These are phyloP conservation scores for Glomus cerebriforme DNA, from an alignment of 192 early-diverging fungal genomes.

Conservation along the genomic window DNA sequence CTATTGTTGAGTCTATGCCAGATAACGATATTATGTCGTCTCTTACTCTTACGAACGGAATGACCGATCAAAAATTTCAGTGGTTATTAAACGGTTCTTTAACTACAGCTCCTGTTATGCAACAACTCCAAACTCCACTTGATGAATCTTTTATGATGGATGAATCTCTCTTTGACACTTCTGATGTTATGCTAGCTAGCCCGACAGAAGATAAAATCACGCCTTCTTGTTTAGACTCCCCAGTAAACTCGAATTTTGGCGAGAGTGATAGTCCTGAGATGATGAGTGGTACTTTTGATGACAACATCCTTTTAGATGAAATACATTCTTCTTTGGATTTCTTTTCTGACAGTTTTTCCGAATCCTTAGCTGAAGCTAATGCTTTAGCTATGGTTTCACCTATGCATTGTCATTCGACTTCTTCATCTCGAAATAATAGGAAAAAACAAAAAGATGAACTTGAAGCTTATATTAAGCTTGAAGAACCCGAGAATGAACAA, in stretches of 20 bases:
- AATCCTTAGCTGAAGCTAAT: constrained; percentile 1
- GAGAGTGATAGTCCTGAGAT: constrained; percentile 18
- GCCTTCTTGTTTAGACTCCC: constrained; percentile 22
- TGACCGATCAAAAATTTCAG: constrained; percentile 22
- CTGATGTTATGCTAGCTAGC: constrained; percentile 28
- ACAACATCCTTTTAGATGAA: constrained; percentile 15
- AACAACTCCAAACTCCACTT: constrained; percentile 2
- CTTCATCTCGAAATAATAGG: constrained; percentile 1
- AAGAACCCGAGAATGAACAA: neutral
- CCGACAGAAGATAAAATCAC: constrained; percentile 20
- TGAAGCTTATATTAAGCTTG: constrained; percentile 17
- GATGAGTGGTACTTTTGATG: constrained; percentile 11
- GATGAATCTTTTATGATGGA: constrained; percentile 22
- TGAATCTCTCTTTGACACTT: constrained; percentile 7
- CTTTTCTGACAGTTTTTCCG: constrained; percentile 13
- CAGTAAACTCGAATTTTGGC: constrained; percentile 21
- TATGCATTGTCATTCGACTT: constrained; percentile 6
- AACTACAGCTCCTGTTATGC: constrained; percentile 5
- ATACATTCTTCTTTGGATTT: constrained; percentile 25
- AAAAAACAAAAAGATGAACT: constrained; percentile 17
- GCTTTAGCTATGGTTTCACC: constrained; percentile 8
- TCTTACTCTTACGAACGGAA: constrained; percentile 16
- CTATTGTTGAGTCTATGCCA: neutral
- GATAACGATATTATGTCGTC: constrained; percentile 30
- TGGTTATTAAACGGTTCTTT: constrained; percentile 18